These are phyloP conservation scores for Epichloe gansuensis DNA, from an alignment of 2,329 filamentous ascomycete species.

Conservation along the genomic window DNA sequence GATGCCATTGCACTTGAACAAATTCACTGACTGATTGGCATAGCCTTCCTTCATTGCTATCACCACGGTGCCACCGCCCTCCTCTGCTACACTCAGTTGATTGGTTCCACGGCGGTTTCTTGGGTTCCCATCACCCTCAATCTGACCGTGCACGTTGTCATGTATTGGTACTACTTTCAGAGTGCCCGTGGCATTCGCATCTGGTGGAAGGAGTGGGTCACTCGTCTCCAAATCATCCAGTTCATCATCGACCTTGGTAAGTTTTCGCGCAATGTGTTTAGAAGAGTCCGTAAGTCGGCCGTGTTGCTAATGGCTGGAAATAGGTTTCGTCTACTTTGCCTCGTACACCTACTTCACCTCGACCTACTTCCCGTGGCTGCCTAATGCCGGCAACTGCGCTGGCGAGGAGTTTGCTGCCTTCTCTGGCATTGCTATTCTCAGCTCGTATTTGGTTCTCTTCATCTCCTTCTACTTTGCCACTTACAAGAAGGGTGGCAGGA, in stretches of 20 bases:
- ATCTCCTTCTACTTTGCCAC: conserved; percentile 98
- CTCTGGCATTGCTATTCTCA: conserved; percentile 80
- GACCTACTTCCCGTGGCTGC: conserved; percentile 75
- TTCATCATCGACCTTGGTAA: conserved; percentile 93
- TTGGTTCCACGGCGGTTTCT: conserved; percentile 83
- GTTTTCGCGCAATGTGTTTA: conserved; percentile 17
- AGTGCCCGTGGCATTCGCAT: conserved; percentile 87
- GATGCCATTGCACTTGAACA: not conserved
- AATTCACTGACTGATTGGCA: conserved; percentile 17
- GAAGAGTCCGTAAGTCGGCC: not conserved
- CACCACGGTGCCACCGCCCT: conserved; percentile 95
- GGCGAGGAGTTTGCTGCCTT: conserved; percentile 96
- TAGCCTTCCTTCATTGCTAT: conserved; percentile 95
- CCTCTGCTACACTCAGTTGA: conserved; percentile 94
- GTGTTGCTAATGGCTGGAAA: conserved; percentile 7
- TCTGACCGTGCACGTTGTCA: conserved; percentile 87
- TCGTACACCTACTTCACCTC: conserved; percentile 98
- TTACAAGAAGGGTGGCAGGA: conserved; percentile 78
- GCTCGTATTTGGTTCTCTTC: conserved; percentile 93
- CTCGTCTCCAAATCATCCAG: conserved; percentile 89
- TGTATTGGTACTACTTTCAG: conserved; percentile 99
- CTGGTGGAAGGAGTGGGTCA: conserved; percentile 99
- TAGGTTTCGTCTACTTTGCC: conserved; percentile 95
- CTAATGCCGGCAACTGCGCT: conserved; percentile 74
- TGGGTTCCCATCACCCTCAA: conserved; percentile 93